These are phyloP conservation scores for Aspergillus carlsbadensis DNA, from an alignment of 495 filamentous ascomycete species.

Conservation along the genomic window DNA sequence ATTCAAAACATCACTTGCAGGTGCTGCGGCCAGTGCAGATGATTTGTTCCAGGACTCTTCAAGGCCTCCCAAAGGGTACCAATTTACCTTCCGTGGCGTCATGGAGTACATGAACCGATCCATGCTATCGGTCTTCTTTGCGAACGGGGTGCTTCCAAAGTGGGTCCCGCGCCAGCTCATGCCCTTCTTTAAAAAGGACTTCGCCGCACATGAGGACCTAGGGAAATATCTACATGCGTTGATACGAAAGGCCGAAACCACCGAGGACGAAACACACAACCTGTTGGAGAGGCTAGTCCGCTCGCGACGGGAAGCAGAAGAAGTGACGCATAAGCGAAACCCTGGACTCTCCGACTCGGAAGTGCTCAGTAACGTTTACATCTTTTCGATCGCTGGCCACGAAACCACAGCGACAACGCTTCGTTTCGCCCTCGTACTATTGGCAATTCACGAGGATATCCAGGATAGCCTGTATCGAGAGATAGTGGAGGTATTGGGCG, in stretches of 20 bases:
- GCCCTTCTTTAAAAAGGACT: conserved; percentile 13
- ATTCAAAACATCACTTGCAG: not conserved
- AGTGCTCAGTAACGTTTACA: conserved; percentile 47
- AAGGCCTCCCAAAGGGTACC: conserved; percentile 1
- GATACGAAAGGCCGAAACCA: not conserved
- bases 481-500: no score
- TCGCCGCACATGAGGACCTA: conserved; percentile 9
- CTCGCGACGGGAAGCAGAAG: no score
- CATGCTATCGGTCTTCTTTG: conserved; percentile 1
- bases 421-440: conserved; percentile 34
- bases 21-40: no score
- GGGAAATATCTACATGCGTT: conserved; percentile 5
- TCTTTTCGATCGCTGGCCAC: conserved; percentile 50
- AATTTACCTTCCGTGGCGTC: conserved; percentile 12
- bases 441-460: conserved; percentile 34
- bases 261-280: no score
- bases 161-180: conserved; percentile 1
- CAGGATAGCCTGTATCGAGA: conserved; percentile 18
- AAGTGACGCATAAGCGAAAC: not conserved
- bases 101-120: conserved; percentile 12
- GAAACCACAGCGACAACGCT: conserved; percentile 47
- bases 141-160: conserved; percentile 1
- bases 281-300: no score
- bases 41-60: not conserved
- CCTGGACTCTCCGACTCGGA: conserved; percentile 31